These are phyloP conservation scores for Ceratocystis variospora DNA, from an alignment of 2,329 filamentous ascomycete species.

Conservation along the genomic window DNA sequence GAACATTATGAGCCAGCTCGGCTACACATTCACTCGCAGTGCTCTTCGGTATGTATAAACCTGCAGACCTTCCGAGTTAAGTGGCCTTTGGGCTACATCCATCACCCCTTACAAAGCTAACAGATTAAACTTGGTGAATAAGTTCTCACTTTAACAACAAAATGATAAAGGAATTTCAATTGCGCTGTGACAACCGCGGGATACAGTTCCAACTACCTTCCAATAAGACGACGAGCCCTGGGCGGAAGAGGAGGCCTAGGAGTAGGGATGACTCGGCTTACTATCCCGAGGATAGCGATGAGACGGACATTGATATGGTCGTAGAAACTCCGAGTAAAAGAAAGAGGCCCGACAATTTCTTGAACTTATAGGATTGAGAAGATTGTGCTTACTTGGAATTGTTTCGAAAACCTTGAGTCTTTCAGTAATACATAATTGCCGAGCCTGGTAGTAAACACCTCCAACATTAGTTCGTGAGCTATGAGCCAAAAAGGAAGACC, in stretches of 20 bases:
- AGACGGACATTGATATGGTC: background rate
- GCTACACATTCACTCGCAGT: background rate
- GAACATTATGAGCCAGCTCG: background rate
- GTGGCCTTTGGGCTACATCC: background rate
- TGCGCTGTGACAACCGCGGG: background rate
- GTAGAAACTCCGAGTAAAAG: background rate
- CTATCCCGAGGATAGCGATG: background rate
- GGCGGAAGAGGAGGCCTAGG: background rate
- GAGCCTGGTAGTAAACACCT: background rate
- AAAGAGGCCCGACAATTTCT: background rate
- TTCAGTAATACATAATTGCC: background rate
- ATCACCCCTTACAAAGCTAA: background rate
- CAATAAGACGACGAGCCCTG: background rate
- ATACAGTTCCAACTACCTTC: background rate
- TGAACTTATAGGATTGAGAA: no score
- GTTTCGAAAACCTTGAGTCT: no score
- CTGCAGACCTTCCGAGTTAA: background rate
- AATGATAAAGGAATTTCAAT: background rate
- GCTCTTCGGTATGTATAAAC: background rate
- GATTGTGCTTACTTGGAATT: no score
- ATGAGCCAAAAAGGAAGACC: background rate
- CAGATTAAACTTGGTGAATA: background rate
- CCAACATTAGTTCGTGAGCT: background rate
- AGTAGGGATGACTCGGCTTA: background rate
- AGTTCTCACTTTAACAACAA: background rate